phyloP scores from a whole-genome alignment of 2,329 filamentous ascomycete species.

The Eutypa lata region DNA sequence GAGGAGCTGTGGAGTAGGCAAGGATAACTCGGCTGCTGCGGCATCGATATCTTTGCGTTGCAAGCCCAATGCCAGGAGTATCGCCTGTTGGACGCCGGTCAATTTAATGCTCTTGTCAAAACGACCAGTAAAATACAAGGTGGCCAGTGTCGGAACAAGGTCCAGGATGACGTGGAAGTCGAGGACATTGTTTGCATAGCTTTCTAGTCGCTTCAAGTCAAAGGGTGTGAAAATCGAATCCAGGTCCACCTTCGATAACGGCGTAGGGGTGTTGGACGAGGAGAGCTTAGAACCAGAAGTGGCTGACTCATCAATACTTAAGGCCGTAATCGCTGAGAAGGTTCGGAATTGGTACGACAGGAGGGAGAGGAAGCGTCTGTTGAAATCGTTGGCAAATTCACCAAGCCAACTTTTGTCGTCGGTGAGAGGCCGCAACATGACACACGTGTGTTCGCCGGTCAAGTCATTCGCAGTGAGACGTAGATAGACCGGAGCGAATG shows the following conservation, averaged over 20 bases:
- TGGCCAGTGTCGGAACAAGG: constrained; percentile 77
- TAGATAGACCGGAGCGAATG: constrained; percentile 87
- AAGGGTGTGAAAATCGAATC: constrained; percentile 81
- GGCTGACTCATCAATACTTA: constrained; percentile 86
- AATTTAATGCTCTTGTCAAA: constrained; percentile 67
- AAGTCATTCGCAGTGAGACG: constrained; percentile 94
- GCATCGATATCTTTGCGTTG: constrained; percentile 85
- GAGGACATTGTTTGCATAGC: constrained; percentile 93
- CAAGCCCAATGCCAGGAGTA: constrained; percentile 85
- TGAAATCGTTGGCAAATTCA: constrained; percentile 89
- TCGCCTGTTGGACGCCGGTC: constrained; percentile 77
- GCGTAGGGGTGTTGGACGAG: constrained; percentile 44
- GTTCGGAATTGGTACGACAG: constrained; percentile 89
- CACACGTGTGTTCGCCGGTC: constrained; percentile 95
- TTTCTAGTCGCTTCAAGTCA: constrained; percentile 91
- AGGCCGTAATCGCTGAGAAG: constrained; percentile 73
- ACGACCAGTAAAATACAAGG: constrained; percentile 79
- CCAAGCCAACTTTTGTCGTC: constrained; percentile 82
- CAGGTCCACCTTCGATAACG: constrained; percentile 71
- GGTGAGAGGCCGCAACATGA: constrained; percentile 85
- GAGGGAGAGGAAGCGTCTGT: constrained; percentile 84
- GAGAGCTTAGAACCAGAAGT: constrained; percentile 69
- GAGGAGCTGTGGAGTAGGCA: constrained; percentile 75
- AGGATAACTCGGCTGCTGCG: constrained; percentile 72
- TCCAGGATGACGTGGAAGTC: constrained; percentile 98